Evolutionary conservation across 2,329 filamentous ascomycete species (phyloP).

Genomic region (Aspergillus fructus): DNA sequence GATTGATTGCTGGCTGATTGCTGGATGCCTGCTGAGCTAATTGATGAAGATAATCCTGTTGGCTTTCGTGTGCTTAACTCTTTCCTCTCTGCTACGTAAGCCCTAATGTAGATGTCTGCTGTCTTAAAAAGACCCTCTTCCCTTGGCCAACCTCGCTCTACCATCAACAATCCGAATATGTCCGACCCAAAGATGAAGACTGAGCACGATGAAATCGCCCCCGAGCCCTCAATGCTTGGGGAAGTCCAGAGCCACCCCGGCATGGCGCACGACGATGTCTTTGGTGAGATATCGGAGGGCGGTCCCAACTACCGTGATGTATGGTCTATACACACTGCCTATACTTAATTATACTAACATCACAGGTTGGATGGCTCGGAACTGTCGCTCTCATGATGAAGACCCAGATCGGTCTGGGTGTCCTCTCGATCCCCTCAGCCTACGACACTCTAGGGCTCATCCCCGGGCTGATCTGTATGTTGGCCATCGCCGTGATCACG

Average conservation of each 20-base stretch:
- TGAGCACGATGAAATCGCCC: not conserved
- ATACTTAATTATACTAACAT: too few species aligned
- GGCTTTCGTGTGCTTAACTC: too few species aligned
- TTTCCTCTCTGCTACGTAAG: too few species aligned
- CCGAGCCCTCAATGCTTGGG: not conserved
- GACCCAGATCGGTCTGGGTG: conserved; percentile 45
- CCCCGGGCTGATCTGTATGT: conserved; percentile 47
- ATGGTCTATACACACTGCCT: not conserved
- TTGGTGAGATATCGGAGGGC: conserved; percentile 34
- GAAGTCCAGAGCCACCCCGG: not conserved
- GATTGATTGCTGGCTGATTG: too few species aligned
- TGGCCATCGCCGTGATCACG: conserved; percentile 43
- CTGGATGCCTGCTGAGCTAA: too few species aligned
- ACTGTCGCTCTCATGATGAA: conserved; percentile 48
- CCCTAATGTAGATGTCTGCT: too few species aligned
- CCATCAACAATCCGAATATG: not conserved
- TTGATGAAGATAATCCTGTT: too few species aligned
- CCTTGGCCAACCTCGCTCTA: too few species aligned
- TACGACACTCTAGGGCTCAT: conserved; percentile 49
- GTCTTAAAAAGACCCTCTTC: too few species aligned
- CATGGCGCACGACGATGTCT: conserved; percentile 30
- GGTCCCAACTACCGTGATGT: conserved; percentile 36
- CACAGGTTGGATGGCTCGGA: conserved; percentile 44
- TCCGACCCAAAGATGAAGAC: not conserved
- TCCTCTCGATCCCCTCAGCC: conserved; percentile 48